Base-by-base conservation (phyloP, 305 asterid genomes). In the Ilex paraguariensis region DNA sequence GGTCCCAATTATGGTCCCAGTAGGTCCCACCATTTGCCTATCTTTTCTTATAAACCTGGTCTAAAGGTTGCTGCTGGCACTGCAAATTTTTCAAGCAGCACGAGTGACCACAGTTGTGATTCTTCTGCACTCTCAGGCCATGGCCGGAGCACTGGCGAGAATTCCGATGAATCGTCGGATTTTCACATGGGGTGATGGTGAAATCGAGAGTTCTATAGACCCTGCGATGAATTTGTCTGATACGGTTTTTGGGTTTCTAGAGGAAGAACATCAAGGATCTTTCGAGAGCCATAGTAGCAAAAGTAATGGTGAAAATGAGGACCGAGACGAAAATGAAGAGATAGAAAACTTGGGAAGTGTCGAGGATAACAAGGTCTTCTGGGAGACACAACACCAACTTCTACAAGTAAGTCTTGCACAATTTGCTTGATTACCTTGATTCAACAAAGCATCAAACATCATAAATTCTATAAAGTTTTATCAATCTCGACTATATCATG, bases 241-340 rank as follows among this genome's bases (percentile, higher is more conserved):
- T 56, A 80, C 96, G 5, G 82, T 91, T 2, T 91, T 91, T 52
- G 87, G 86, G 59, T 91, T 91, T 72, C 75, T 86, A 5, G 77
- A 85, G 46, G 81, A 81, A 2, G 91, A 82, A 60, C 77, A 64
- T 32, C 84, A 79, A 64, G 82, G 82, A 8, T 60, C 79, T 31
- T 78, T 78, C 66, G 77, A 66, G 60, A 82, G 82, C 62, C 44
- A 54, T 0, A 3, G 10, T 11, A 66, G 54, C 46, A 21, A 67
- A 17, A 60, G 66, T 21, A 50, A 59, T 28, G 79, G 52, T 0
- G 71, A 70, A 28, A 63, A 56, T 3, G 81, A 77, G 5, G 80
- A 75, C 3, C 63, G 49, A 7, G 82, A 70, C 3, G 78, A 66
- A 3, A 77, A 73, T 17, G 84, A 71, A 1, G 88, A 77, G 33